A percentile compares a stretch with the other conserved stretches of the same genome.
These are phyloP conservation scores for Straminergon stramineum DNA, from an alignment of 225 moss, liverwort and hornwort genomes.

Conservation along the genomic window DNA sequence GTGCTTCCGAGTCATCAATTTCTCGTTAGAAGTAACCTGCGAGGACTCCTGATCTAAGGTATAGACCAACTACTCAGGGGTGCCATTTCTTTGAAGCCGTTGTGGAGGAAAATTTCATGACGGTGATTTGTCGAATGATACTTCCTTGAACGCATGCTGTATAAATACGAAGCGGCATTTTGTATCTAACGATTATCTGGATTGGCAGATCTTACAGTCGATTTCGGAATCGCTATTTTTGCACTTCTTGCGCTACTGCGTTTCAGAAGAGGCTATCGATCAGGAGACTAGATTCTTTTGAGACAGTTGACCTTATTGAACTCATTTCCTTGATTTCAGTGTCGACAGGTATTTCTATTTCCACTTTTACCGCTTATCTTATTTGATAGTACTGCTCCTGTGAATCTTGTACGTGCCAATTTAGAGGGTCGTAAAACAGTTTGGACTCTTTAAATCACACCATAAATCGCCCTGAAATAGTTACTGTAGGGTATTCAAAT, in stretches of 20 bases:
- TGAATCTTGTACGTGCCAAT: not conserved
- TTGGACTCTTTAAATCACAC: not conserved
- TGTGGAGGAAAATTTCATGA: not conserved
- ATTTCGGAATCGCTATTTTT: not conserved
- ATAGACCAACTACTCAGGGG: not conserved
- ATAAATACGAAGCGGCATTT: not conserved
- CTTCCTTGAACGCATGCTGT: not conserved
- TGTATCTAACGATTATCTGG: not conserved
- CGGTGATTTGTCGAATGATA: not conserved
- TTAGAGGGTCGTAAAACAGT: not conserved
- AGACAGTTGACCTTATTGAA: not conserved
- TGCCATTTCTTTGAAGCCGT: not conserved
- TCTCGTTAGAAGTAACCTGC: not conserved
- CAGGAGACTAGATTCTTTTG: not conserved
- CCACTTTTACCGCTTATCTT: not conserved
- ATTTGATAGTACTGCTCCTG: not conserved
- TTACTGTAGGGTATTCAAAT: not conserved
- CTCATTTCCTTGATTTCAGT: not conserved
- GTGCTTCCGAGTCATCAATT: constrained; percentile 11
- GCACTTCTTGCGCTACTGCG: not conserved
- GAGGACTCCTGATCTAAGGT: not conserved
- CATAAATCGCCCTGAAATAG: not conserved
- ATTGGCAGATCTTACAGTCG: constrained; percentile 1
- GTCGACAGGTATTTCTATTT: not conserved
- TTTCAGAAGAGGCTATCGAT: not conserved